Base-by-base conservation (phyloP, 345 rosid species). In the Eucalyptus curtisii region DNA sequence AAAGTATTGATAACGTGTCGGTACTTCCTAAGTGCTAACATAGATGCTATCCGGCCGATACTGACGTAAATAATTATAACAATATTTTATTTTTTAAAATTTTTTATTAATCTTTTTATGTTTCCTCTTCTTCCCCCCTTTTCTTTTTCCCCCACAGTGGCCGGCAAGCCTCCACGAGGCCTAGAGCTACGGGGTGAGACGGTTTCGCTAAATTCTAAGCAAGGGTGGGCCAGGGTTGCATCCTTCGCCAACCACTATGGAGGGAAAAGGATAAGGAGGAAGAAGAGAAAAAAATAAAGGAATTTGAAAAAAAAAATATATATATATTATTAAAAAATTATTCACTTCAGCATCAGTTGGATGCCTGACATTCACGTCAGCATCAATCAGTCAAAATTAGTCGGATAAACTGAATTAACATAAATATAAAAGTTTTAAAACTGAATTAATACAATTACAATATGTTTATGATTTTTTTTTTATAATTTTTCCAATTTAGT, bases 271-370 rank as follows among this genome's bases (percentile, higher is more conserved):
- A 55, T 24, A 10, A 8, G 6, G 3, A 55, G 30, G 6, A 55
- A 24, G 3, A 24, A 24, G 1, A 55, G 20, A 13, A 24, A 55
- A 55, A 55, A 9, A 4, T 55, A 22, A 55, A 55, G 12, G 12
- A 55, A 55, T 55, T 55, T 9, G 53, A 50, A 50, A 16, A 17
- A 52, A 16, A 6, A 20, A 1, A 55, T n/a, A n/a, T n/a, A n/a
- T n/a, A n/a, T n/a, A 55, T 24, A 55, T 52, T 52, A 55, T 55
- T 22, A 10, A 55, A 55, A 55, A 55, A 55, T 55, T 4, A 22
- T 55, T 24, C 5, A 24, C 2, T 1, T 55, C 1, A 4, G 0
- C 3, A 10, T 24, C 2, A 19, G 0, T 20, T 0, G 10, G 1
- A 53, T 19, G 2, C 8, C 2, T 1, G 2, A 53, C 25, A 53